Conservation (phyloP, 768 basidiomycete genomes). For the Agrocybe pediades region DNA sequence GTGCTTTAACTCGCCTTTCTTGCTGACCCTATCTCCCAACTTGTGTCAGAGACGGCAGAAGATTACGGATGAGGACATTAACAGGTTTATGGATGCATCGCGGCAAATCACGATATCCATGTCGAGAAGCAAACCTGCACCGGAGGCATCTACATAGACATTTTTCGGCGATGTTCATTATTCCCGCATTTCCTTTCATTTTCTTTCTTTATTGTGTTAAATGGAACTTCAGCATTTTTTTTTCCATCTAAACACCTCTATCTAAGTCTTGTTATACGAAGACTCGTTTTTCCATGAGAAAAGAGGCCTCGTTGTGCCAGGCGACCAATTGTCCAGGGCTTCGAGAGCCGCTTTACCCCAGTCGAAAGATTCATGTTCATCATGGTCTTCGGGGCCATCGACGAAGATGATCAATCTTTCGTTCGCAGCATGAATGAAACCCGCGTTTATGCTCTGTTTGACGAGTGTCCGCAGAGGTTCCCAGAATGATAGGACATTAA, state of each 20-base stretch:
- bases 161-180: no score
- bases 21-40: constrained; percentile 6
- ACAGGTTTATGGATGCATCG: constrained; percentile 77
- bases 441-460: constrained; percentile 60
- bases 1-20: not conserved
- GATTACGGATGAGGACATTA: constrained; percentile 76
- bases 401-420: constrained; percentile 70
- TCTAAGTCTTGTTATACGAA: constrained; percentile 4
- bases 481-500: constrained; percentile 88
- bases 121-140: constrained; percentile 34
- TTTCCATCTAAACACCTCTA: not conserved
- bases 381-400: constrained; percentile 61
- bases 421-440: constrained; percentile 72
- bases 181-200: no score
- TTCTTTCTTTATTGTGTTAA: not conserved
- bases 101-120: constrained; percentile 72
- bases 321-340: constrained; percentile 64
- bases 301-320: constrained; percentile 26
- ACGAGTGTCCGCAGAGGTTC: constrained; percentile 81
- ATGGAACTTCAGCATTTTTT: not conserved
- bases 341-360: constrained; percentile 76
- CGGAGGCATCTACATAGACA: constrained; percentile 6
- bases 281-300: constrained; percentile 48
- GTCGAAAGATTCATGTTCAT: constrained; percentile 62
- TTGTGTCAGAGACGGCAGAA: constrained; percentile 67